Base-by-base conservation (phyloP, 257 asterid species). In the Craterostigma plantagineum region DNA sequence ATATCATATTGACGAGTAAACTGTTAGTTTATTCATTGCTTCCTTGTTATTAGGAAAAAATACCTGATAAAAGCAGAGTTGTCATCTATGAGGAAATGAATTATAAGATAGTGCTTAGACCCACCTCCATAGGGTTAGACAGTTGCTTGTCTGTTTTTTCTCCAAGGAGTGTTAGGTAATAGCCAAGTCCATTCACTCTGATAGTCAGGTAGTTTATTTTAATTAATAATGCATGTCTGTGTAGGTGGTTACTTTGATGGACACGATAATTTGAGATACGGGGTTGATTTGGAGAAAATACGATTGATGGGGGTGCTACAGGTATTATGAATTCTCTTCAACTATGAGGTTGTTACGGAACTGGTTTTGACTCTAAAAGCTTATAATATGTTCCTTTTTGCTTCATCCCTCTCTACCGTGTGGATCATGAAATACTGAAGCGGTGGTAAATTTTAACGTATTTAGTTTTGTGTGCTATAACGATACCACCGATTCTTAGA, bases 201-300 rank as follows among this genome's bases (percentile, higher is more conserved):
- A 27, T 11, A 35, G 18, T 38, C 38, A n/a, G n/a, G 16, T 44
- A 27, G 48, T 18, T 7, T 44, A 14, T 35, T 33, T 43, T 43
- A 55, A 30, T 48, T 14, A 37, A 34, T 34, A 41, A 18, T 34
- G 33, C 34, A 43, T 60, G 33, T 45, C 18, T 37, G 7, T 45
- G 44, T 53, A 87, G 98, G 98, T 54, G 98, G 98, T 49, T 82
- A 76, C 53, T 79, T 82, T 56, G 95, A 87, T 46, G 93, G 90
- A 12, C 93, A 73, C 0, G 58, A 50, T 42, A 41, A 76, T 50
- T 68, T 79, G 61, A 76, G 82, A 34, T 87, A 76, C 52, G 98
- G 98, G 59, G 66, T 82, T 54, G 93, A 82, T 62, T 40, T 87
- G 54, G 73, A 49, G 39, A 79, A 65, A 55, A 61, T 87, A 46